phyloP scores from a whole-genome alignment of 2,329 filamentous ascomycete species.

The Penicillium olsonii region DNA sequence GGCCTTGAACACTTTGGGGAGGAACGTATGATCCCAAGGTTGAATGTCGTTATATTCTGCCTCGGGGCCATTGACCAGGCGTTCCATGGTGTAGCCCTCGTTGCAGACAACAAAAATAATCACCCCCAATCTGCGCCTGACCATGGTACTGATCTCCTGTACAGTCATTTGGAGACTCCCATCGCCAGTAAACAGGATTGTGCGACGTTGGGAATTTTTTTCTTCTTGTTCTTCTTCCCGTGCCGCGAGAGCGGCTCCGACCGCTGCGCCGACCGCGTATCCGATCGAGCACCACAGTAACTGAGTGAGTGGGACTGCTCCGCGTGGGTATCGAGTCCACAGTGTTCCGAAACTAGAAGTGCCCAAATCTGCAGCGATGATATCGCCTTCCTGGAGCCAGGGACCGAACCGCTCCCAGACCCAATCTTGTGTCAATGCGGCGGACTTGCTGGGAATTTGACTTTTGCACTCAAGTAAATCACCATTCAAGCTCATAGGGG shows the following conservation, averaged over 20 bases:
- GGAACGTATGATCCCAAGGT: constrained; percentile 69
- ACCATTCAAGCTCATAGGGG: background rate
- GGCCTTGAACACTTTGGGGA: constrained; percentile 68
- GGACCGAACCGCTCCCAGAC: constrained; percentile 73
- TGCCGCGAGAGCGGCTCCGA: constrained; percentile 70
- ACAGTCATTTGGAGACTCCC: constrained; percentile 80
- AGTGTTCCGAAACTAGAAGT: constrained; percentile 82
- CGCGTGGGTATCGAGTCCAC: constrained; percentile 72
- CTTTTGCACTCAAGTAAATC: constrained; percentile 32
- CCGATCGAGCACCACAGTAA: constrained; percentile 69
- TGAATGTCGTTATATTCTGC: constrained; percentile 76
- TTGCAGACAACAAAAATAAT: constrained; percentile 84
- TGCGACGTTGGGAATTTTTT: constrained; percentile 51
- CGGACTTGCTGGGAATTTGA: constrained; percentile 56
- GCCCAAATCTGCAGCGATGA: constrained; percentile 80
- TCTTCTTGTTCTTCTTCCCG: constrained; percentile 56
- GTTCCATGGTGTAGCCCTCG: constrained; percentile 82
- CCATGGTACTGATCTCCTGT: constrained; percentile 79
- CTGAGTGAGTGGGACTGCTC: constrained; percentile 72
- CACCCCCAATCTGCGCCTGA: constrained; percentile 67
- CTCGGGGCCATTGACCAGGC: constrained; percentile 78
- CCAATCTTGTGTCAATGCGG: constrained; percentile 49
- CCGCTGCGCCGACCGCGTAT: constrained; percentile 59
- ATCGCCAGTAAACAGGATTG: constrained; percentile 82
- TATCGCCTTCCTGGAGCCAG: constrained; percentile 69